Evolutionary conservation across 2,329 filamentous ascomycete species (phyloP).

Genomic region (Raffaelea deltoideospora): DNA sequence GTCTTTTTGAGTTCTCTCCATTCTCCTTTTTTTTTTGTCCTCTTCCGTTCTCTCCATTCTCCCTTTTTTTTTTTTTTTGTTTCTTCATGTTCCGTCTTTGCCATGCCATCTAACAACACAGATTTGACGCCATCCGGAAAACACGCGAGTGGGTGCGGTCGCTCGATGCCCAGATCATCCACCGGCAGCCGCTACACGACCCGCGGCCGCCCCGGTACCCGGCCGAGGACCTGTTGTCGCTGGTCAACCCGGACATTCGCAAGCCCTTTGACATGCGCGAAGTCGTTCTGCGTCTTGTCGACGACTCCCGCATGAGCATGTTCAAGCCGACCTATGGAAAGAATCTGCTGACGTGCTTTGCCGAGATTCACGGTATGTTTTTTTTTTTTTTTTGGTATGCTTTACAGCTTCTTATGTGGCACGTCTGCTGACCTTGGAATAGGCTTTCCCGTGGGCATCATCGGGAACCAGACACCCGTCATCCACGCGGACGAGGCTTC

Average conservation of each 20-base stretch:
- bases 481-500: conserved; percentile 23
- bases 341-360: conserved; percentile 21
- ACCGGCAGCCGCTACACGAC: conserved; percentile 12
- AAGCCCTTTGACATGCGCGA: conserved; percentile 17
- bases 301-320: conserved; percentile 20
- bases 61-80: no score
- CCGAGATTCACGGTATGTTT: no score
- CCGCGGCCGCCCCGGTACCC: conserved; percentile 17
- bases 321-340: conserved; percentile 26
- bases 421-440: no score
- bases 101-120: no score
- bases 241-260: conserved; percentile 22
- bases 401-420: no score
- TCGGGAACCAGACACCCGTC: conserved; percentile 24
- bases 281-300: conserved; percentile 24
- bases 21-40: no score
- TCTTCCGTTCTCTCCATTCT: no score
- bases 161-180: conserved; percentile 9
- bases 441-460: conserved; percentile 22
- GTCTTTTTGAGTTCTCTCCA: no score
- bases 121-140: conserved; percentile 23
- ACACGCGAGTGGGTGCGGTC: conserved; percentile 11
- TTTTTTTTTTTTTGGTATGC: no score
- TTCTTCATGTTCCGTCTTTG: no score
- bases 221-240: conserved; percentile 19